These are phyloP conservation scores for Xylaria arbuscula DNA, from an alignment of 2,329 filamentous ascomycete genomes.

Conservation along the genomic window DNA sequence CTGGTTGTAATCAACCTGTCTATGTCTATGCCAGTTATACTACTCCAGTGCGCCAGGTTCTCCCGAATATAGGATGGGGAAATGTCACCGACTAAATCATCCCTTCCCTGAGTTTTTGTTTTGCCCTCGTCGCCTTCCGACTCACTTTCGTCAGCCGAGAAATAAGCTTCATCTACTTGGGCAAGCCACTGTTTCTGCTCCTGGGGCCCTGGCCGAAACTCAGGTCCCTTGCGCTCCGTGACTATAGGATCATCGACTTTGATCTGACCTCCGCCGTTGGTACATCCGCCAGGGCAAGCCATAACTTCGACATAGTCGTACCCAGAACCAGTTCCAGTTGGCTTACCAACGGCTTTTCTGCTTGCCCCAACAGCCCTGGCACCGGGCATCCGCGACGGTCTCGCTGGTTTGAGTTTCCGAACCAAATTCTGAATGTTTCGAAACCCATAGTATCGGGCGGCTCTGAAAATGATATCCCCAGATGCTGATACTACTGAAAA, in stretches of 20 bases:
- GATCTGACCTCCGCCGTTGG: slow-evolving; percentile 95
- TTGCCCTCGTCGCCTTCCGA: slow-evolving; percentile 40
- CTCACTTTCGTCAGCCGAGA: slow-evolving; percentile 73
- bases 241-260: slow-evolving; percentile 83
- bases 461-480: slow-evolving; percentile 74
- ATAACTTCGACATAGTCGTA: slow-evolving; percentile 98
- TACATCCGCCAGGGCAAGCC: slow-evolving; percentile 98
- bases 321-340: slow-evolving; percentile 64
- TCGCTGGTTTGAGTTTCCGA: slow-evolving; percentile 85
- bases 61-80: slow-evolving; percentile 73
- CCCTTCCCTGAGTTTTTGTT: slow-evolving; percentile 45
- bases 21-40: slow-evolving; percentile 74
- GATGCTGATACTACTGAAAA: slow-evolving; percentile 73
- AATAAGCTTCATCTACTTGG: slow-evolving; percentile 89
- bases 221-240: slow-evolving; percentile 59
- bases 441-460: slow-evolving; percentile 96
- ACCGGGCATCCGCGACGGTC: slow-evolving; percentile 81
- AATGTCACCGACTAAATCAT: slow-evolving; percentile 70
- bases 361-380: slow-evolving; percentile 70
- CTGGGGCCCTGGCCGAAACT: slow-evolving; percentile 72
- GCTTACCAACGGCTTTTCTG: slow-evolving; percentile 63
- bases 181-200: slow-evolving; percentile 89
- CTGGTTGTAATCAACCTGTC: slow-evolving; percentile 84
- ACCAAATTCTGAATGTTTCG: slow-evolving; percentile 98
- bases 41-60: slow-evolving; percentile 80